Percentiles rank a stretch among this genome's conserved stretches.
phyloP scores from a whole-genome alignment of 192 early-diverging fungal species.

The Coemansia reversa region DNA sequence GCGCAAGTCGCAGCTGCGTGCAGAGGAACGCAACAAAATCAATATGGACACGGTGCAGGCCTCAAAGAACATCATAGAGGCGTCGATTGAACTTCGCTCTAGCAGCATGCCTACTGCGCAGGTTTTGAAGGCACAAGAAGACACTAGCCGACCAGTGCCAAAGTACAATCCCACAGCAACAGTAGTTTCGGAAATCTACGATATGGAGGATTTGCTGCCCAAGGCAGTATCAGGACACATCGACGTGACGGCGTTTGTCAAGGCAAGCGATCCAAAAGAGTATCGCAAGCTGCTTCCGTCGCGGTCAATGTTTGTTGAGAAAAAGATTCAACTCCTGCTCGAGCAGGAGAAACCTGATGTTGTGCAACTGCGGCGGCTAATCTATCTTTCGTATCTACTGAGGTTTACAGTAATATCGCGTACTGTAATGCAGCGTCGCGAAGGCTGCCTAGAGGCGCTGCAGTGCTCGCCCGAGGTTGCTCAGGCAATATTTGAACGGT shows the following conservation, averaged over 20 bases:
- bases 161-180: constrained; percentile 67
- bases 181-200: constrained; percentile 75
- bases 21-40: constrained; percentile 84
- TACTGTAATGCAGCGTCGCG: constrained; percentile 51
- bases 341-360: constrained; percentile 32
- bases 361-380: constrained; percentile 51
- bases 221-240: constrained; percentile 64
- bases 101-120: constrained; percentile 62
- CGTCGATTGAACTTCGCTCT: constrained; percentile 66
- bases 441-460: constrained; percentile 46
- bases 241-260: constrained; percentile 56
- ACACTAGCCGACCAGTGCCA: constrained; percentile 71
- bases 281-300: constrained; percentile 19
- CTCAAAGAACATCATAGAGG: constrained; percentile 65
- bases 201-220: constrained; percentile 71
- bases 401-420: constrained; percentile 59
- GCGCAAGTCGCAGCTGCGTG: constrained; percentile 73
- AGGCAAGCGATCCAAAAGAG: constrained; percentile 44
- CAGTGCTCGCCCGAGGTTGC: constrained; percentile 58
- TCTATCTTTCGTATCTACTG: constrained; percentile 81
- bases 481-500: constrained; percentile 59
- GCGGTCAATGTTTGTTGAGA: constrained; percentile 35
- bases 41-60: constrained; percentile 66
- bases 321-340: constrained; percentile 38
- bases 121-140: constrained; percentile 55